Conservation (phyloP, 257 asterid species). For the Capsicum rhomboideum region DNA sequence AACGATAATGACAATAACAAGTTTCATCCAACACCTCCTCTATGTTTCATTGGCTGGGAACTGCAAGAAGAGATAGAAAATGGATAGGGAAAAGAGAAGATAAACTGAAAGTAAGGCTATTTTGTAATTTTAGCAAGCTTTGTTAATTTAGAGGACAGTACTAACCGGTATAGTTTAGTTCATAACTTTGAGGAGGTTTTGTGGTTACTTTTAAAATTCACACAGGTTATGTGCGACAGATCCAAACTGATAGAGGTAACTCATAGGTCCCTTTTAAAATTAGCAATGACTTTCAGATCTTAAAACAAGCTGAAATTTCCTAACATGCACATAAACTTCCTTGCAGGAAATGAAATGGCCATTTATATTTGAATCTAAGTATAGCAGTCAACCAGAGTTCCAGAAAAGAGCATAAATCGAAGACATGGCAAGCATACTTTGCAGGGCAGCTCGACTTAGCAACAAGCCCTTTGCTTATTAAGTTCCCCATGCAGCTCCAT, state of each 20-base stretch:
- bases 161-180: background rate
- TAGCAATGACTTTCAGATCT: background rate
- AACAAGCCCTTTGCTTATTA: conserved; percentile 74
- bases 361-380: background rate
- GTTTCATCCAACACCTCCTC: background rate
- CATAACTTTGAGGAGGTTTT: background rate
- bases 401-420: background rate
- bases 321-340: background rate
- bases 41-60: background rate
- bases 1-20: background rate
- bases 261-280: background rate
- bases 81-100: background rate
- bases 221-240: background rate
- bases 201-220: background rate
- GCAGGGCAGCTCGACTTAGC: conserved; percentile 96
- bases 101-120: background rate
- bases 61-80: background rate
- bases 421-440: conserved; percentile 44
- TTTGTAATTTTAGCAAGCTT: background rate
- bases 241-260: background rate
- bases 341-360: background rate
- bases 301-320: background rate
- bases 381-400: background rate
- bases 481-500: conserved; percentile 92
- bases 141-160: background rate